Evolutionary conservation across 768 basidiomycete genomes (phyloP).

Genomic region (Trametes gibbosa): DNA sequence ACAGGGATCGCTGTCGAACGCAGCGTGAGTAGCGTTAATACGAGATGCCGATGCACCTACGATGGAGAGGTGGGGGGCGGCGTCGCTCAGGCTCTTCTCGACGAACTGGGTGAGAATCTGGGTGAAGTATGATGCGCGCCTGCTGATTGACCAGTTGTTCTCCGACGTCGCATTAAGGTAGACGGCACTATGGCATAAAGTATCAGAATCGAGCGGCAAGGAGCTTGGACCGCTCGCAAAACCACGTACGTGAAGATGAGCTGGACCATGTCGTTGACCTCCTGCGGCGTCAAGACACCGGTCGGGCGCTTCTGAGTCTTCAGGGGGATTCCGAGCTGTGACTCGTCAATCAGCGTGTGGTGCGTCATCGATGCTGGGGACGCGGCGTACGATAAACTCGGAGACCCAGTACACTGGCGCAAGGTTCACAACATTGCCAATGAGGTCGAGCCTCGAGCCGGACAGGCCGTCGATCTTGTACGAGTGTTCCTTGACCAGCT

Average conservation of each 20-base stretch:
- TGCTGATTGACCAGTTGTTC: constrained; percentile 32
- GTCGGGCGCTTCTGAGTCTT: constrained; percentile 45
- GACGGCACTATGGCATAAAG: constrained; percentile 20
- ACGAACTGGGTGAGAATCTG: constrained; percentile 32
- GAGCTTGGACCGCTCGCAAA: no score
- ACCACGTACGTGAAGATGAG: constrained; percentile 23
- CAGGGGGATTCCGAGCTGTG: constrained; percentile 42
- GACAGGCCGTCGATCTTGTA: constrained; percentile 17
- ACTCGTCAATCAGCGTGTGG: not conserved
- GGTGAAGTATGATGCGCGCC: constrained; percentile 30
- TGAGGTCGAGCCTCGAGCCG: constrained; percentile 44
- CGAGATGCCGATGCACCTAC: not conserved
- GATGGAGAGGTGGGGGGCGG: constrained; percentile 4
- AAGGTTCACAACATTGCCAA: constrained; percentile 47
- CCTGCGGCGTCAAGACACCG: constrained; percentile 45
- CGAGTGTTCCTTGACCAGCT: constrained; percentile 19
- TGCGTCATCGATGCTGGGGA: no score
- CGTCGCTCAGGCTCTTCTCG: constrained; percentile 20
- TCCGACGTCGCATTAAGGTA: constrained; percentile 34
- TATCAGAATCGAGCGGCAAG: no score
- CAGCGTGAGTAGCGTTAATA: not conserved
- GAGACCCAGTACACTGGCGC: constrained; percentile 41
- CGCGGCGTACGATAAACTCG: constrained; percentile 33
- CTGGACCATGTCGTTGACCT: constrained; percentile 45
- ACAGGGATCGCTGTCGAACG: not conserved